Evolutionary conservation across 495 filamentous ascomycete species (phyloP), one percentile per base, ranked within the genome.

Genomic region (Podospora anserina): DNA sequence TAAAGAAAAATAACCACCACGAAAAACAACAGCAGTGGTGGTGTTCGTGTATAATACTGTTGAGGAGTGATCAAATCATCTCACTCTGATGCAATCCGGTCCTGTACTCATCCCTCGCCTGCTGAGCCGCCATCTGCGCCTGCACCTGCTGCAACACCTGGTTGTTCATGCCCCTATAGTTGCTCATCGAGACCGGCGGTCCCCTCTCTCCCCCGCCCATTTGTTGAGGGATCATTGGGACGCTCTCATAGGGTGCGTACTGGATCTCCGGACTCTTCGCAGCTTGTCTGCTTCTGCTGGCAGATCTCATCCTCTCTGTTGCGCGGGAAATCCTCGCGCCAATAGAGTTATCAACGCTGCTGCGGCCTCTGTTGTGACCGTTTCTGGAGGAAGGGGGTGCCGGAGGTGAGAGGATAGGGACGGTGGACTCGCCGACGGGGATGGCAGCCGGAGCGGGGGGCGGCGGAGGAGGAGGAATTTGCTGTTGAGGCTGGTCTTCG

Each of bases 221-320:
- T 49, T 49, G 39, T 49, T 49, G 39, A 5, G 39, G 39, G 15
- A 49, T 16, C 69, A 28, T 64, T 54, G 58, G 67, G 63, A 69
- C 78, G 68, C 84, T 88, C 75, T 89, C 87, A 74, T 89, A 88
- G 55, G 87, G 85, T 11, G 80, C 78, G 23, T 32, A 58, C n/a
- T 32, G 30, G 2, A 77, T 70, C 66, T 82, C 80, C 0, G 81
- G 81, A 18, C 81, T 78, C 75, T 80, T 77, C 73, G 77, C 77
- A 13, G 54, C 34, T 30, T 34, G 74, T 58, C 75, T 64, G 76
- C 72, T 75, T 30, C 90, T 85, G 75, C 86, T 89, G 19, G 82
- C 87, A n/a, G 87, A 89, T 19, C 89, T 84, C 81, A 92, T 87
- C 18, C 90, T 85, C 63, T 88, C 87, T 0, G 90, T 89, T 7